Evolutionary conservation across 129 eudicot genomes (phyloP).

Genomic region (Flaveria brownii): DNA sequence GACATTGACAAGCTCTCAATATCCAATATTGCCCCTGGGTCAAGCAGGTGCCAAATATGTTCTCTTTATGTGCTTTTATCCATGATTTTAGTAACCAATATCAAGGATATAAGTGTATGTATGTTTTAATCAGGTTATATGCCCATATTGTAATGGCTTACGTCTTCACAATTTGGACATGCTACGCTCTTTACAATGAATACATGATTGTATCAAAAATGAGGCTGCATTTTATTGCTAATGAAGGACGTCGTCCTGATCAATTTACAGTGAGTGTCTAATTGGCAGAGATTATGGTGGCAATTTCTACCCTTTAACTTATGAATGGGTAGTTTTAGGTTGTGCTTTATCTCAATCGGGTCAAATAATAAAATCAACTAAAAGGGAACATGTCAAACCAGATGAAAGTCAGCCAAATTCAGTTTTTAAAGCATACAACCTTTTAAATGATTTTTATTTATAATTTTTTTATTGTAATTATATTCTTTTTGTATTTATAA

Average conservation of each 20-base stretch:
- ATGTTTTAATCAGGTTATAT: constrained; percentile 54
- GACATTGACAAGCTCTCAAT: constrained; percentile 90
- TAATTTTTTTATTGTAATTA: not conserved
- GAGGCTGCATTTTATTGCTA: constrained; percentile 82
- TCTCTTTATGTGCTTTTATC: not conserved
- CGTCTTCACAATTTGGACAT: constrained; percentile 79
- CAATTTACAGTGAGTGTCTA: constrained; percentile 77
- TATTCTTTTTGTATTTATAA: not conserved
- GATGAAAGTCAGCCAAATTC: not conserved
- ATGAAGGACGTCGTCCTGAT: constrained; percentile 72
- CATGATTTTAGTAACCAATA: constrained; percentile 12
- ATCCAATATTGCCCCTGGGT: constrained; percentile 82
- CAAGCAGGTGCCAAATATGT: constrained; percentile 47
- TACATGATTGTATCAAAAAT: constrained; percentile 58
- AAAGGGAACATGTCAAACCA: not conserved
- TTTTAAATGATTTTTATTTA: not conserved
- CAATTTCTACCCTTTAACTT: not conserved
- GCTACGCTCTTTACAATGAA: constrained; percentile 64
- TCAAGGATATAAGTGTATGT: constrained; percentile 8
- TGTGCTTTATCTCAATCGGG: not conserved
- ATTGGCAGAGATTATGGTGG: constrained; percentile 2
- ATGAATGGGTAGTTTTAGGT: not conserved
- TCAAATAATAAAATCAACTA: not conserved
- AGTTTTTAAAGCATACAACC: not conserved
- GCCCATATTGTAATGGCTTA: constrained; percentile 79